Base-by-base conservation (phyloP, 2,329 filamentous ascomycete genomes). In the Arachnomyces sp. region DNA sequence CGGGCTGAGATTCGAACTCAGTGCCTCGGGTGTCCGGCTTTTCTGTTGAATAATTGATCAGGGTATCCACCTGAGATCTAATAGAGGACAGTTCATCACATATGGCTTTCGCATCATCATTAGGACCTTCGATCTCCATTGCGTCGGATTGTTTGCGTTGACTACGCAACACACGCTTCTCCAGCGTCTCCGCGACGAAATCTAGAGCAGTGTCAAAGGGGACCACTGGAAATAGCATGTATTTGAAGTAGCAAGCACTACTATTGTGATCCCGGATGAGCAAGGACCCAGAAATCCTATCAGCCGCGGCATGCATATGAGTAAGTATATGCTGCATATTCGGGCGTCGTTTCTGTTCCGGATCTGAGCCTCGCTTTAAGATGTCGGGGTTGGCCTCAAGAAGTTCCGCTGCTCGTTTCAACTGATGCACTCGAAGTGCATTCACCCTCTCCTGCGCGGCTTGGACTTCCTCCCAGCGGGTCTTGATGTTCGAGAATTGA, bases 381-480 rank as follows among this genome's bases (percentile, higher is more conserved):
- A 52, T 47, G 44, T 51, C 49, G 2, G 51, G 42, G 38, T 54
- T 51, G 3, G 40, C 29, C 34, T 54, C 48, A 11, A 53, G 25
- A 9, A 54, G 34, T 30, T 44, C 35, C 8, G 49, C 49, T 4
- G 39, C 39, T 14, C 42, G 44, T 4, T 5, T 28, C 2, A 54
- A 32, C 31, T 54, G 48, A 3, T 17, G 8, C 3, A 38, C 15
- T 14, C 36, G 48, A 8, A 31, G 38, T 14, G 39, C 44, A 46
- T 37, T 41, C 6, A 41, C 11, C 9, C 7, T 36, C 11, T n/a
- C 3, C 13, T 41, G 28, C 6, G 15, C 39, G 18, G 16, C 15
- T 33, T 21, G 7, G 3, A 41, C 9, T 4, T 9, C 33, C 2
- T 29, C 11, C 39, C 39, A 41, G 28, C 28, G 33, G 7, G 13